Evolutionary conservation across 2,329 filamentous ascomycete species (phyloP).

Genomic region (Sporothrix humicola): DNA sequence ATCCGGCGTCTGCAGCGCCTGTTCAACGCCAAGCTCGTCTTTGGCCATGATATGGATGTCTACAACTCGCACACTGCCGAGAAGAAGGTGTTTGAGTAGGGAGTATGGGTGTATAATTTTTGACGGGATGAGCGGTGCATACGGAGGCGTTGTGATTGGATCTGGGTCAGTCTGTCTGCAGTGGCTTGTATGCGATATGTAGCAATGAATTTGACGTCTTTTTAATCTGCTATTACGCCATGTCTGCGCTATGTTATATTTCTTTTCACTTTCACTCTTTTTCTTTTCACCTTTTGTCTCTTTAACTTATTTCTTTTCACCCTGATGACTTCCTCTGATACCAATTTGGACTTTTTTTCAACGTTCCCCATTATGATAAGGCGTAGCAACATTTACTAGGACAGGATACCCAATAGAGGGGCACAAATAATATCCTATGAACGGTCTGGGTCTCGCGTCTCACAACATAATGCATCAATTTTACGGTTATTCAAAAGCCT

Average conservation of each 20-base stretch:
- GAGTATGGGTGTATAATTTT: too few relatives aligned
- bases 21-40: constrained; percentile 29
- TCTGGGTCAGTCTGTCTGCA: neutral
- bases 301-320: neutral
- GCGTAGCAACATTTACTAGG: too few relatives aligned
- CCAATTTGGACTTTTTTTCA: too few relatives aligned
- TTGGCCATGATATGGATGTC: constrained; percentile 31
- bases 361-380: too few relatives aligned
- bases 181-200: neutral
- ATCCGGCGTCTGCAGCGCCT: constrained; percentile 29
- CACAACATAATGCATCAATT: neutral
- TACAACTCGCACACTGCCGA: neutral
- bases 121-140: too few relatives aligned
- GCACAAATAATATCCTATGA: too few relatives aligned
- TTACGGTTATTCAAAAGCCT: too few relatives aligned
- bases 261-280: too few relatives aligned
- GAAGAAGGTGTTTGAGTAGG: constrained; percentile 30
- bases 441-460: neutral
- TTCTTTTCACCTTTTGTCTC: too few relatives aligned
- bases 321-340: neutral
- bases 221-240: neutral
- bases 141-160: constrained; percentile 1
- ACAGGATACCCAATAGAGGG: too few relatives aligned
- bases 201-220: neutral
- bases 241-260: neutral